Percentiles rank a stretch among this genome's conserved stretches.
These are phyloP conservation scores for Russula brevipes DNA, from an alignment of 768 basidiomycete genomes.

Conservation along the genomic window DNA sequence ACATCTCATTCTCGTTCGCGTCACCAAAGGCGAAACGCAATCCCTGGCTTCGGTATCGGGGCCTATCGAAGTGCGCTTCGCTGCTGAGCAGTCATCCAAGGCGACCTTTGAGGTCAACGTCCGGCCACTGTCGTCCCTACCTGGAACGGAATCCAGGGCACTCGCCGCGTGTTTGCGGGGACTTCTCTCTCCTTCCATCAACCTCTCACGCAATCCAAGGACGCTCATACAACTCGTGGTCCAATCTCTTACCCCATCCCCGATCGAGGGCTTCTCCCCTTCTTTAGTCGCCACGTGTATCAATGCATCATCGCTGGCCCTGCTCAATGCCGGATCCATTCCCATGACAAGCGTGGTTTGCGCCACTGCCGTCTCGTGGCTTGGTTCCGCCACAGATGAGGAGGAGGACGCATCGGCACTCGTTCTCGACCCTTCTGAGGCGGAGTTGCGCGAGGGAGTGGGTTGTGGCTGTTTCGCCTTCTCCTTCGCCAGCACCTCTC, in stretches of 20 bases:
- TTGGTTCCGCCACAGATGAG: conserved; percentile 21
- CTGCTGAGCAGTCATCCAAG: conserved; percentile 63
- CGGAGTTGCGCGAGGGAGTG: conserved; percentile 35
- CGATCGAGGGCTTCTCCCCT: conserved; percentile 6
- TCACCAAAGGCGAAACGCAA: conserved; percentile 35
- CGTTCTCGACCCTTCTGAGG: conserved; percentile 49
- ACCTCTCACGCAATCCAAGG: conserved; percentile 64
- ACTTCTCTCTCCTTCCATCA: conserved; percentile 53
- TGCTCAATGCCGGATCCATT: conserved; percentile 64
- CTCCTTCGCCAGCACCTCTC: conserved; percentile 25
- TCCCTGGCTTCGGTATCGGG: conserved; percentile 71
- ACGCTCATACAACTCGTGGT: conserved; percentile 74
- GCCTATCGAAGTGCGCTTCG: conserved; percentile 69
- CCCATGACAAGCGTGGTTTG: conserved; percentile 73
- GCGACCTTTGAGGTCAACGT: conserved; percentile 71
- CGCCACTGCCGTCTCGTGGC: conserved; percentile 54
- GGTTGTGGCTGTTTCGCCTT: conserved; percentile 69
- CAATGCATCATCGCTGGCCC: conserved; percentile 64
- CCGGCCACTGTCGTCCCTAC: conserved; percentile 62
- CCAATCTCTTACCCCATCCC: conserved; percentile 46
- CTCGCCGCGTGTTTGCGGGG: conserved; percentile 50
- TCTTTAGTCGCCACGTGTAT: conserved; percentile 56
- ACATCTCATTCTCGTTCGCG: conserved; percentile 1
- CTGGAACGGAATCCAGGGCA: conserved; percentile 65
- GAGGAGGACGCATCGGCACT: conserved; percentile 32